phyloP scores from a whole-genome alignment of 2,329 filamentous ascomycete species.

The Paraphoma sp. region DNA sequence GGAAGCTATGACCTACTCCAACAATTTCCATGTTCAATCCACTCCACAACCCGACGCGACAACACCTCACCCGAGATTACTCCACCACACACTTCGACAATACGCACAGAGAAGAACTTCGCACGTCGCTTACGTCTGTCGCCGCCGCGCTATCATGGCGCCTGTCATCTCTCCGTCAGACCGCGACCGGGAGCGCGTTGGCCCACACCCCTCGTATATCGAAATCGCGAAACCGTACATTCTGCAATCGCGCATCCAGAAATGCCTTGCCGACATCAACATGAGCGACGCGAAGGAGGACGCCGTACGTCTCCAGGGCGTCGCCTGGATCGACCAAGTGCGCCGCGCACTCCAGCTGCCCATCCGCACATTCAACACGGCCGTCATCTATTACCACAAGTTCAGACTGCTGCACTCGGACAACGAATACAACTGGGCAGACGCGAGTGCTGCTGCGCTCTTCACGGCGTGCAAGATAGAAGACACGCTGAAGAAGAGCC shows the following conservation, averaged over 20 bases:
- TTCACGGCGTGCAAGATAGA: constrained; percentile 97
- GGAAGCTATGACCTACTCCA: background rate
- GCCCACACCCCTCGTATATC: constrained; percentile 68
- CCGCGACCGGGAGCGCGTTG: constrained; percentile 40
- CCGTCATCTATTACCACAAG: constrained; percentile 91
- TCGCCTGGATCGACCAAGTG: constrained; percentile 87
- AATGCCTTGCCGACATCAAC: constrained; percentile 71
- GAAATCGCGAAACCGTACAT: constrained; percentile 76
- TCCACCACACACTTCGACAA: too few species aligned
- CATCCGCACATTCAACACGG: constrained; percentile 89
- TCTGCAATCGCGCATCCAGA: constrained; percentile 80
- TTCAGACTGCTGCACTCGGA: constrained; percentile 88
- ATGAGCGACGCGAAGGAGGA: constrained; percentile 82
- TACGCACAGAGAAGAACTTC: background rate
- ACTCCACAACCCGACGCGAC: constrained; percentile 11
- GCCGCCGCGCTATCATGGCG: constrained; percentile 30
- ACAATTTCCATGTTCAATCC: background rate
- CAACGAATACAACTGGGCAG: constrained; percentile 81
- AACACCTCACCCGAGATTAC: background rate
- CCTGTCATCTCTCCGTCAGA: constrained; percentile 34
- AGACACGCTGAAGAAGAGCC: constrained; percentile 96
- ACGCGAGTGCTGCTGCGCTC: constrained; percentile 85
- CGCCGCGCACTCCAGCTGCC: constrained; percentile 81
- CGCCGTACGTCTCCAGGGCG: constrained; percentile 79
- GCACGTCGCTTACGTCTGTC: background rate